These are phyloP conservation scores for Funneliformis mosseae DNA, from an alignment of 192 early-diverging fungal species.

Conservation along the genomic window DNA sequence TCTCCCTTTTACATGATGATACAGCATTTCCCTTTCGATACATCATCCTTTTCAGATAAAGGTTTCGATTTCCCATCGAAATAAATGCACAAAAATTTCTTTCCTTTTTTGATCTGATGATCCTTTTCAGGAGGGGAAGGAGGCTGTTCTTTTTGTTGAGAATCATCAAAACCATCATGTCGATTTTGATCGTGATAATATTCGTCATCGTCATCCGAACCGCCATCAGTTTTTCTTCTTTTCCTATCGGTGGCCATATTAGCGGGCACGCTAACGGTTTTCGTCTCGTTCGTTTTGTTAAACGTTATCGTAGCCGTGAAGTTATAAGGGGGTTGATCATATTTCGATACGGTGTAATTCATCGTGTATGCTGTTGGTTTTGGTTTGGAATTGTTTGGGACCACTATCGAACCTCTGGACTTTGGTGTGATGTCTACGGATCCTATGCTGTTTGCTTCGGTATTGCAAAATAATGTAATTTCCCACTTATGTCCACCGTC, in stretches of 20 bases:
- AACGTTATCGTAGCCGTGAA: conserved; percentile 27
- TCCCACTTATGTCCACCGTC: conserved; percentile 33
- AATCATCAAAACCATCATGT: neutral
- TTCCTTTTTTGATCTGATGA: neutral
- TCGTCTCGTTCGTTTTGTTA: neutral
- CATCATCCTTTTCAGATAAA: neutral
- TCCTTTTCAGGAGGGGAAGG: neutral
- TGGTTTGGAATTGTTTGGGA: conserved; percentile 33
- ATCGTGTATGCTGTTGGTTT: conserved; percentile 29
- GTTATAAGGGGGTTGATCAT: conserved; percentile 12
- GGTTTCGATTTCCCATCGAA: neutral
- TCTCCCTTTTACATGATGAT: neutral
- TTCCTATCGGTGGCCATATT: conserved; percentile 34
- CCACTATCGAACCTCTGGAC: conserved; percentile 4
- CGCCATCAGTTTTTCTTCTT: conserved; percentile 22
- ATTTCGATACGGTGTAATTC: conserved; percentile 18
- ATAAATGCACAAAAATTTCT: neutral
- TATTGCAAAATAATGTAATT: conserved; percentile 30
- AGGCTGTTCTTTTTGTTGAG: neutral
- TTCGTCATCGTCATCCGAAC: neutral
- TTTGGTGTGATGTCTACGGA: conserved; percentile 24
- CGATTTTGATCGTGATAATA: neutral
- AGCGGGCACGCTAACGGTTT: conserved; percentile 26
- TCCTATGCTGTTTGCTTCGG: conserved; percentile 26
- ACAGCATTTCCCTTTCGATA: neutral